A percentile compares a stretch with the other conserved stretches of the same genome.
phyloP scores from a whole-genome alignment of 108 stramenopile genomes.

The Nannochloropsis gaditana region DNA sequence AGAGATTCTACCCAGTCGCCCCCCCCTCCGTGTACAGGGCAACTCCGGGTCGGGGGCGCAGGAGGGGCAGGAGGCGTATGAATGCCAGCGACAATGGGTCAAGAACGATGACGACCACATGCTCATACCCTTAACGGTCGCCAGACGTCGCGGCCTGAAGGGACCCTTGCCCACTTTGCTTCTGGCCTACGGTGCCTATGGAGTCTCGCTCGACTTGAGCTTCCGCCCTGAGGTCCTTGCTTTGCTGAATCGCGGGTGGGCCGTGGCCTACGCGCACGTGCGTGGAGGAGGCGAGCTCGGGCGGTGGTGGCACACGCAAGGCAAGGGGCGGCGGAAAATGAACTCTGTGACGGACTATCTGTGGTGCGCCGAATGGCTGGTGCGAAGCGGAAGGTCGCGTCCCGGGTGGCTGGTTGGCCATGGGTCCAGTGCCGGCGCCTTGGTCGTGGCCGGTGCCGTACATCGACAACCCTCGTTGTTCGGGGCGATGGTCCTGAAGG shows the following conservation, averaged over 20 bases:
- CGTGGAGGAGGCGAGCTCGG: conserved; percentile 68
- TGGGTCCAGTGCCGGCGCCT: conserved; percentile 63
- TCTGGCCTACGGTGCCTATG: conserved; percentile 64
- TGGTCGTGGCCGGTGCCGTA: conserved; percentile 53
- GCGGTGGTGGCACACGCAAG: conserved; percentile 55
- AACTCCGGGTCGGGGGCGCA: not conserved
- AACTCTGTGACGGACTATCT: conserved; percentile 51
- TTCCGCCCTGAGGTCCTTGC: conserved; percentile 54
- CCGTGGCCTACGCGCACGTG: conserved; percentile 64
- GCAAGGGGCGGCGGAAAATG: conserved; percentile 52
- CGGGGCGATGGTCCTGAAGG: conserved; percentile 46
- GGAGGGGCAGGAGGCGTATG: not conserved
- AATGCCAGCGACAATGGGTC: conserved; percentile 8
- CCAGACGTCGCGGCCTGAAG: not conserved
- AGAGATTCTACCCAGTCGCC: not conserved
- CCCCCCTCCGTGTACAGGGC: not conserved
- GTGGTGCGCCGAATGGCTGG: conserved; percentile 58
- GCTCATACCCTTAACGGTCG: not conserved
- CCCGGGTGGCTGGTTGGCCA: conserved; percentile 45
- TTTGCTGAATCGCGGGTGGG: conserved; percentile 56
- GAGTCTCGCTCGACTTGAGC: conserved; percentile 47
- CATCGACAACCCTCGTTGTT: conserved; percentile 43
- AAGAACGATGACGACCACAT: not conserved
- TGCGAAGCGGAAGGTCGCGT: conserved; percentile 19
- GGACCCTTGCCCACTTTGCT: not conserved